Evolutionary conservation across 805 yeast species (phyloP).

Genomic region (Metschnikowia amazonensis): DNA sequence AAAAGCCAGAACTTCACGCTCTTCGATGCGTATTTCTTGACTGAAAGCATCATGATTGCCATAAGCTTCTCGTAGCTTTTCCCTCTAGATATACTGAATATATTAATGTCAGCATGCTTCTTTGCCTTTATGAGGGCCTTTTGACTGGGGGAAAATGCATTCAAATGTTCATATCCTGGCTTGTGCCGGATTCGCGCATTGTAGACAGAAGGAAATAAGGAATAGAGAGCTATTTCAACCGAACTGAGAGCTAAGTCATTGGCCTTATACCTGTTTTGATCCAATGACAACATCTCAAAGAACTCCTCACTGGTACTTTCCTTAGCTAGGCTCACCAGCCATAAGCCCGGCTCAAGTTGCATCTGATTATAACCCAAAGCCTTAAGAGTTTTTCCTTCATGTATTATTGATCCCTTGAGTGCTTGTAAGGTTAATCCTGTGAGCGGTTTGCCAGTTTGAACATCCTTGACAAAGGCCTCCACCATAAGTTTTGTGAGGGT

Average conservation of each 20-base stretch:
- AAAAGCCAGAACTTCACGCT: constrained; percentile 79
- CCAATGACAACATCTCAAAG: constrained; percentile 35
- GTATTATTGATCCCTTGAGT: constrained; percentile 10
- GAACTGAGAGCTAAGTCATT: constrained; percentile 23
- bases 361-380: constrained; percentile 83
- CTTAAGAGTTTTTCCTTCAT: constrained; percentile 71
- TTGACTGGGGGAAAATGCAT: constrained; percentile 5
- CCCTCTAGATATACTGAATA: constrained; percentile 82
- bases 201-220: constrained; percentile 44
- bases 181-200: constrained; percentile 45
- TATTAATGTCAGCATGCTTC: constrained; percentile 52
- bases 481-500: constrained; percentile 53
- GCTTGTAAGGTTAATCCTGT: constrained; percentile 51
- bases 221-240: constrained; percentile 33
- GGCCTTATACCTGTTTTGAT: constrained; percentile 38
- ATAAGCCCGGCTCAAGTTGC: constrained; percentile 66
- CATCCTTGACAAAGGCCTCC: constrained; percentile 66
- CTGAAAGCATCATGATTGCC: constrained; percentile 78
- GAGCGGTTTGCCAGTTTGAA: constrained; percentile 36
- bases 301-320: constrained; percentile 20
- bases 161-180: constrained; percentile 14
- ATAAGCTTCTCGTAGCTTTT: constrained; percentile 70
- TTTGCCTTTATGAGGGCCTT: constrained; percentile 1
- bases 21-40: constrained; percentile 56
- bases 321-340: constrained; percentile 49